These are phyloP conservation scores for Diaporthe capsici DNA, from an alignment of 2,329 filamentous ascomycete genomes.

Conservation along the genomic window DNA sequence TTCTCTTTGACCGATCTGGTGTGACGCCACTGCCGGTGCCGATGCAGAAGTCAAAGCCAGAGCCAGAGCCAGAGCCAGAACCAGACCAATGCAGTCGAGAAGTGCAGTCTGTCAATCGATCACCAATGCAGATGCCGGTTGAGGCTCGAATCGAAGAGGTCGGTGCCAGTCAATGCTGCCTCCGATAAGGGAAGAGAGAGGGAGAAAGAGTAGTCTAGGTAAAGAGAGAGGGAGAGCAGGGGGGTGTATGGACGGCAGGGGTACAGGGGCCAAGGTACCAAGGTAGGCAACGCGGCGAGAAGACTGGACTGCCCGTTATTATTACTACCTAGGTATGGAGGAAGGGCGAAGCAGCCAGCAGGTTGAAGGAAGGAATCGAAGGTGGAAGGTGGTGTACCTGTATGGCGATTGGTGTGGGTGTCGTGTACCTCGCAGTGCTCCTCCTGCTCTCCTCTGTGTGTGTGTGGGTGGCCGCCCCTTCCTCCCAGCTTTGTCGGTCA, in stretches of 20 bases:
- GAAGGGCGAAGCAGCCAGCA: not conserved
- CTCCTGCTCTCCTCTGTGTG: not conserved
- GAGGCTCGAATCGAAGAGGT: not conserved
- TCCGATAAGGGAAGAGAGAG: conserved; percentile 15
- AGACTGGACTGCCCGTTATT: not conserved
- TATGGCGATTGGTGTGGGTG: not conserved
- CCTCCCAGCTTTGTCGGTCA: conserved; percentile 22
- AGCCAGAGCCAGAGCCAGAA: not conserved
- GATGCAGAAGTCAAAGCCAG: not conserved
- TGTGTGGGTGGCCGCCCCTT: not conserved
- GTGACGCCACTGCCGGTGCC: conserved; percentile 29
- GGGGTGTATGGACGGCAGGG: conserved; percentile 10
- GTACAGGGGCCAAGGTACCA: not conserved
- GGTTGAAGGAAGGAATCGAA: not conserved
- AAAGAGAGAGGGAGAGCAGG: not conserved
- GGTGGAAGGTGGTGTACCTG: too few relatives aligned
- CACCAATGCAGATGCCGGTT: conserved; percentile 3
- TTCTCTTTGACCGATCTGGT: conserved; percentile 11
- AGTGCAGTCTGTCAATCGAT: not conserved
- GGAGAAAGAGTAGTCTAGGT: not conserved
- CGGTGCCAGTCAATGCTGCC: conserved; percentile 9
- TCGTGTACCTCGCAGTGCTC: conserved; percentile 22
- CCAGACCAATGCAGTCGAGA: not conserved
- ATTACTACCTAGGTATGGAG: not conserved
- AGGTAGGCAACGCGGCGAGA: not conserved